phyloP scores from a whole-genome alignment of 129 eudicot species.

The Pulicaria dysenterica region DNA sequence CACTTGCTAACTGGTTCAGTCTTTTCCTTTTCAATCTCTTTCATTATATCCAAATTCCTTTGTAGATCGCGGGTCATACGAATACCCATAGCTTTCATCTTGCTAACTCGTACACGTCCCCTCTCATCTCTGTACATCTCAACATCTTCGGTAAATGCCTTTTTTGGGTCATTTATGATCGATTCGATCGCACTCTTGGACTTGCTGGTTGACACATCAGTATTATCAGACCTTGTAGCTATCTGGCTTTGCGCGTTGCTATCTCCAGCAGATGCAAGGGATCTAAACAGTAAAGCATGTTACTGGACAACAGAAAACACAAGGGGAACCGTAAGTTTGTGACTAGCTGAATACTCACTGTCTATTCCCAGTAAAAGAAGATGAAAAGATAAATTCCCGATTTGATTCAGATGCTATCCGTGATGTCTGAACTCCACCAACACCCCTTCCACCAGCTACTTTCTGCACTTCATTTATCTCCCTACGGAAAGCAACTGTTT shows the following conservation, averaged over 20 bases:
- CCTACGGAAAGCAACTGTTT: conserved; percentile 96
- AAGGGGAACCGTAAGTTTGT: conserved; percentile 2
- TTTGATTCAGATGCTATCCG: conserved; percentile 97
- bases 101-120: conserved; percentile 71
- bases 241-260: conserved; percentile 39
- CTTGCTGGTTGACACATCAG: conserved; percentile 30
- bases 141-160: conserved; percentile 54
- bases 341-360: conserved; percentile 50
- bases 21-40: conserved; percentile 64
- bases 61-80: conserved; percentile 96
- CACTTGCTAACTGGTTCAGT: conserved; percentile 7
- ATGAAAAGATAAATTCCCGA: conserved; percentile 78
- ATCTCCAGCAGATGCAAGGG: conserved; percentile 69
- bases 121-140: conserved; percentile 86
- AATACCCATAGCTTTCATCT: conserved; percentile 87
- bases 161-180: conserved; percentile 41
- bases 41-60: conserved; percentile 86
- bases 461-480: conserved; percentile 93
- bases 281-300: conserved; percentile 42
- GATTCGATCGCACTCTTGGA: conserved; percentile 41
- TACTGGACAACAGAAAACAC: conserved; percentile 6
- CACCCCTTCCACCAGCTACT: conserved; percentile 87
- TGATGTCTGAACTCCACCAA: conserved; percentile 90
- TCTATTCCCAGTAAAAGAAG: conserved; percentile 82
- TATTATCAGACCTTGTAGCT: conserved; percentile 36